A percentile compares a stretch with the other conserved stretches of the same genome.
These are phyloP conservation scores for Rhytidiadelphus loreus DNA, from an alignment of 225 moss, liverwort and hornwort species.

Conservation along the genomic window DNA sequence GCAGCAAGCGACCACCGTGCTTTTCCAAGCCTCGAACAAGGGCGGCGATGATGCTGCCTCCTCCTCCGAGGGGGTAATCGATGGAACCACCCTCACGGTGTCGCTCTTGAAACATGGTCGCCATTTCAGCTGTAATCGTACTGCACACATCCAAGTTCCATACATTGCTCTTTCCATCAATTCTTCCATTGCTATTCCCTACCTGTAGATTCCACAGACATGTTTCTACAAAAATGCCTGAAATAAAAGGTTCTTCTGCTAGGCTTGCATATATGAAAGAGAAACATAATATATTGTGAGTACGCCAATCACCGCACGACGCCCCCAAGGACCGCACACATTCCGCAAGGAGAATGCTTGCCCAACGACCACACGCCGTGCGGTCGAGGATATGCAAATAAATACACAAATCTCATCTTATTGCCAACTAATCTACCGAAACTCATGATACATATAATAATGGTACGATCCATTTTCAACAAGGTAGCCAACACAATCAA, in stretches of 20 bases:
- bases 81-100: constrained; percentile 66
- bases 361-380: background rate
- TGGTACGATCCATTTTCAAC: background rate
- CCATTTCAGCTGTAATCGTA: constrained; percentile 87
- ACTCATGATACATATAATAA: background rate
- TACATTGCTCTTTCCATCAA: background rate
- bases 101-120: constrained; percentile 77
- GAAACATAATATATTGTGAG: background rate
- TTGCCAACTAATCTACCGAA: background rate
- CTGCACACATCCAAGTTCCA: constrained; percentile 18
- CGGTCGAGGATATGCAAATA: background rate
- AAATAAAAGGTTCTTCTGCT: background rate
- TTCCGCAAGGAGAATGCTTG: background rate
- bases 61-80: constrained; percentile 77
- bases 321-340: background rate
- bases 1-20: constrained; percentile 46
- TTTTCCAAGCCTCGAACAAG: constrained; percentile 70
- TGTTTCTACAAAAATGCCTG: background rate
- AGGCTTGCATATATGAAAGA: background rate
- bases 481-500: background rate
- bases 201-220: background rate
- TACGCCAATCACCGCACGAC: background rate
- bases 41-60: constrained; percentile 67
- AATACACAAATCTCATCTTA: background rate
- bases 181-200: background rate